Base-by-base conservation (phyloP, 805 yeast species). In the Schwanniomyces sp. region DNA sequence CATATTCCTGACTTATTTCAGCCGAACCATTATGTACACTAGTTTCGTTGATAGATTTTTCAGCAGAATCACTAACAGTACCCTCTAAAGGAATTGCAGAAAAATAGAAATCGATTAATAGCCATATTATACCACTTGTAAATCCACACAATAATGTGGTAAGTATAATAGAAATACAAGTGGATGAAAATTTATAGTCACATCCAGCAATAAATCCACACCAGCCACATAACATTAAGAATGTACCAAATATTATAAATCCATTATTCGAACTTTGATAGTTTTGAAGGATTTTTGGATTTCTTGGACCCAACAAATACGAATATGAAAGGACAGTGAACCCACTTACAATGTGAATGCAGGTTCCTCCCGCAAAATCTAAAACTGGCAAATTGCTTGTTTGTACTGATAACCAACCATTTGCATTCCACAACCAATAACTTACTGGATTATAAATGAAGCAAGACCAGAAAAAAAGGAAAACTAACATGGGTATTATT, bases 331-430 rank as follows among this genome's bases (percentile, higher is more conserved):
- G 61, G 3, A 72, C 63, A 8, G 78, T 73, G 46, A 72, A 71
- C n/a, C 78, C 78, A 52, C 76, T 67, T 4, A 72, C 75, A 29
- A 72, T 57, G 49, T 73, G 78, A n/a, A 73, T 63, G 52, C 75
- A 69, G 40, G 63, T 68, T 9, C 77, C 78, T 9, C 78, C 78
- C 5, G 78, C 77, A 58, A 72, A 73, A 52, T 73, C 78, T 9
- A 72, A 56, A 3, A 72, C 77, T 0, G 76, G 76, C 3, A 68
- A 49, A 28, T 48, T 56, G 12, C 53, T 48, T 14, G 60, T 54
- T 45, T 70, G 71, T 0, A 64, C 56, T 0, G 74, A 68, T 4
- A 73, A 61, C 77, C 77, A 73, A 8, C 78, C 78, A 42, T 70
- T 61, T 18, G 53, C 46, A 51, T 72, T 72, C 78, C 78, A 73